phyloP scores from a whole-genome alignment of 305 asterid species.

The Ilex paraguariensis region DNA sequence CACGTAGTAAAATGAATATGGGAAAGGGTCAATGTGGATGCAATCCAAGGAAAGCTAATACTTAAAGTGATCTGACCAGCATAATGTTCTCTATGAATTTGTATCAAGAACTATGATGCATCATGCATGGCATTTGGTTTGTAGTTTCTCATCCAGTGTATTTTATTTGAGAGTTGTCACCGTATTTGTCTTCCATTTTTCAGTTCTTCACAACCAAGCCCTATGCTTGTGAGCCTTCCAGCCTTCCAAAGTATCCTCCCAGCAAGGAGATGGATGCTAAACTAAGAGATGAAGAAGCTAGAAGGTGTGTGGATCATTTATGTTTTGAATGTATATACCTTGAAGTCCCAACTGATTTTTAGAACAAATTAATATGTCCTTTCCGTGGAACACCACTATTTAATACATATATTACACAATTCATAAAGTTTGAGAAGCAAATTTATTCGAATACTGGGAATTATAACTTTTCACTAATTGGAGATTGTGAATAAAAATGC shows the following conservation, averaged over 20 bases:
- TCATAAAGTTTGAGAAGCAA: too few relatives aligned
- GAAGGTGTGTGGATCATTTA: conserved; percentile 46
- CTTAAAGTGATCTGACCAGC: not conserved
- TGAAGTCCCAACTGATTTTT: not conserved
- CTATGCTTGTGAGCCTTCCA: conserved; percentile 80
- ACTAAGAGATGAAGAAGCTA: conserved; percentile 83
- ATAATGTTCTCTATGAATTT: too few relatives aligned
- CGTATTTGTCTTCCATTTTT: conserved; percentile 12
- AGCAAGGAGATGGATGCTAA: conserved; percentile 96
- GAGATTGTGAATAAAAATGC: not conserved
- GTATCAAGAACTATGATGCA: too few relatives aligned
- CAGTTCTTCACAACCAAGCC: conserved; percentile 80
- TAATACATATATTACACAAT: too few relatives aligned
- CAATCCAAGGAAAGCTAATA: not conserved
- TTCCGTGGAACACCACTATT: not conserved
- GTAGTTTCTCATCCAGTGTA: too few relatives aligned
- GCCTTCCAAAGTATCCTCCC: conserved; percentile 91
- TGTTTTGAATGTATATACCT: not conserved
- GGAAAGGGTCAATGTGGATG: not conserved
- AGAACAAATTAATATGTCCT: not conserved
- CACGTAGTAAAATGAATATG: too few relatives aligned
- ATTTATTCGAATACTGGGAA: too few relatives aligned
- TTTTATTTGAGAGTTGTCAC: not conserved
- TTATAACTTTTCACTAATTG: not conserved
- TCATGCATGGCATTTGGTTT: too few relatives aligned